Percentiles rank a stretch among this genome's conserved stretches.
These are phyloP conservation scores for Hericium erinaceus DNA, from an alignment of 768 basidiomycete species.

Conservation along the genomic window DNA sequence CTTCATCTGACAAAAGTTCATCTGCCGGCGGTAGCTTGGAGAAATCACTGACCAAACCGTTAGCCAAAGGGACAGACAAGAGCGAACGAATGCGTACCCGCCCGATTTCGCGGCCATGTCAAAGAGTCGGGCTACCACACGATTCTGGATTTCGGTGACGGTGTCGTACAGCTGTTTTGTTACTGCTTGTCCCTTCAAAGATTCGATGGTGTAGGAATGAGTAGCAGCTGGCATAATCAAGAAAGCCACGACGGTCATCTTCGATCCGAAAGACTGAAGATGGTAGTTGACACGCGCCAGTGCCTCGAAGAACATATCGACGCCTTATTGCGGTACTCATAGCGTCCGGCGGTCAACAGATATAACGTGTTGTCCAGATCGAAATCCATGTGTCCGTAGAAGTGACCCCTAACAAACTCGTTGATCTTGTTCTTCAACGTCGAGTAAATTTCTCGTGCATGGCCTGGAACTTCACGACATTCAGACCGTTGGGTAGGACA, in stretches of 20 bases:
- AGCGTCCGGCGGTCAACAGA: slow-evolving; percentile 98
- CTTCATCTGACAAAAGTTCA: slow-evolving; percentile 79
- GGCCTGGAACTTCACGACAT: slow-evolving; percentile 97
- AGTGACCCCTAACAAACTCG: slow-evolving; percentile 95
- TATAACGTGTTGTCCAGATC: slow-evolving; percentile 89
- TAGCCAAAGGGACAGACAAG: neutral
- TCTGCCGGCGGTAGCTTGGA: slow-evolving; percentile 66
- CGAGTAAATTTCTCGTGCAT: slow-evolving; percentile 98
- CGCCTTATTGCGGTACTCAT: slow-evolving; percentile 98
- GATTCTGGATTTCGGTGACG: slow-evolving; percentile 89
- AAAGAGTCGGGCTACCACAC: slow-evolving; percentile 86
- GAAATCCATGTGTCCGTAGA: slow-evolving; percentile 96
- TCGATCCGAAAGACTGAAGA: slow-evolving; percentile 53
- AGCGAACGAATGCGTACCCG: slow-evolving; percentile 44
- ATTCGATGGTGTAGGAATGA: slow-evolving; percentile 91
- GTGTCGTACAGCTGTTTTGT: slow-evolving; percentile 95
- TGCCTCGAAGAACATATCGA: slow-evolving; percentile 98
- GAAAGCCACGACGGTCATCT: slow-evolving; percentile 89
- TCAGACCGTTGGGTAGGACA: slow-evolving; percentile 93
- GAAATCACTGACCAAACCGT: slow-evolving; percentile 41
- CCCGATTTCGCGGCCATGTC: slow-evolving; percentile 91
- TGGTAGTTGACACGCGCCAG: slow-evolving; percentile 77
- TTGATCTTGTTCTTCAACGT: slow-evolving; percentile 95
- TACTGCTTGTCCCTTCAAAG: slow-evolving; percentile 35
- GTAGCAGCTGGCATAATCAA: slow-evolving; percentile 98